These are phyloP conservation scores for Mycena olivaceomarginata DNA, from an alignment of 768 basidiomycete species.

Conservation along the genomic window DNA sequence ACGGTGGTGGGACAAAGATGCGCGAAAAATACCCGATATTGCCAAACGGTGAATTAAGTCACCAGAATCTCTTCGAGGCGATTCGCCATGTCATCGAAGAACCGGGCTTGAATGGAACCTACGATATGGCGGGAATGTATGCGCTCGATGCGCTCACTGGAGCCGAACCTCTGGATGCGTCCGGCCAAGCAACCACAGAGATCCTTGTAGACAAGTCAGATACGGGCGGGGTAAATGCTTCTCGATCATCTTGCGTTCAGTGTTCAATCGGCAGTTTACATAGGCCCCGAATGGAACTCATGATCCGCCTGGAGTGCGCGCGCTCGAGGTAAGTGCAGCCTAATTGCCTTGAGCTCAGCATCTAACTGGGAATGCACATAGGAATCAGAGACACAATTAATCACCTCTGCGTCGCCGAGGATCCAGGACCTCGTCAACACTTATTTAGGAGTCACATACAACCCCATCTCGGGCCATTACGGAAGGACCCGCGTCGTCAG, in stretches of 20 bases:
- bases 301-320: no score
- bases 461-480: not conserved
- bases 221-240: not conserved
- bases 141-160: conserved; percentile 4
- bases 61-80: no score
- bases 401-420: not conserved
- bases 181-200: not conserved
- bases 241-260: not conserved
- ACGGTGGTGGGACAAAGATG: not conserved
- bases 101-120: not conserved
- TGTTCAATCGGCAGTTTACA: no score
- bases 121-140: conserved; percentile 3
- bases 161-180: not conserved
- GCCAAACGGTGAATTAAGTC: no score
- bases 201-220: conserved; percentile 14
- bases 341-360: no score
- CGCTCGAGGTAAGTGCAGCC: no score
- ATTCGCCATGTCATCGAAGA: conserved; percentile 1
- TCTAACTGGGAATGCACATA: no score
- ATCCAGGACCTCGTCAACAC: not conserved
- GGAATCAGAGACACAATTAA: not conserved
- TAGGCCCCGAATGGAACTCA: no score
- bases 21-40: not conserved
- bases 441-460: conserved; percentile 11
- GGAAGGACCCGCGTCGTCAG: not conserved